A percentile compares a stretch with the other conserved stretches of the same genome.
Evolutionary conservation across 2,329 filamentous ascomycete genomes (phyloP).

Genomic region (Pestalotiopsis fici): DNA sequence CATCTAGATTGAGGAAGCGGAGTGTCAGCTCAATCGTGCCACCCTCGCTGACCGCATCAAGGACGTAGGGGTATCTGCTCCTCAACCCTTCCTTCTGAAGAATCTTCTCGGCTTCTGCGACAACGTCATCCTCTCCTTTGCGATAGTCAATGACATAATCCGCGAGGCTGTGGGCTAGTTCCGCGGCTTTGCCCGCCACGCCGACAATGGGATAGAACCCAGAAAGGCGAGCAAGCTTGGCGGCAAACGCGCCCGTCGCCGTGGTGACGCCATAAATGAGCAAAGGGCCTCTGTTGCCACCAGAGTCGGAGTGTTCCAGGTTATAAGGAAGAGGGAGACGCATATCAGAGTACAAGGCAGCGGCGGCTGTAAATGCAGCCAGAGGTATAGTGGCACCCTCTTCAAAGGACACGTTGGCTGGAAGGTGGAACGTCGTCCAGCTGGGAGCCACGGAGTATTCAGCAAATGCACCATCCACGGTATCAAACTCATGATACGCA

Average conservation of each 20-base stretch:
- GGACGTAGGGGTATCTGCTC: slow-evolving; percentile 47
- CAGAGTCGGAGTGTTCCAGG: not conserved
- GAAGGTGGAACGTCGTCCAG: slow-evolving; percentile 58
- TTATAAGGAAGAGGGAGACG: slow-evolving; percentile 36
- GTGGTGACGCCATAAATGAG: slow-evolving; percentile 57
- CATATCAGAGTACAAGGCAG: slow-evolving; percentile 56
- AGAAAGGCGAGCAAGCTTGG: slow-evolving; percentile 54
- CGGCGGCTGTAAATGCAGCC: slow-evolving; percentile 50
- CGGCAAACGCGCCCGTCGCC: slow-evolving; percentile 58
- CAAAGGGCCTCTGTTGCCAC: slow-evolving; percentile 23
- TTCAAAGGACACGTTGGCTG: slow-evolving; percentile 49
- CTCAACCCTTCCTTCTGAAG: slow-evolving; percentile 40
- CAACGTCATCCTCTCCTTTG: slow-evolving; percentile 51
- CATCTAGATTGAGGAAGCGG: slow-evolving; percentile 39
- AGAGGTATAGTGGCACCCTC: slow-evolving; percentile 45
- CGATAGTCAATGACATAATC: slow-evolving; percentile 62
- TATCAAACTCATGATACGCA: slow-evolving; percentile 42
- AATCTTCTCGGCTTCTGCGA: slow-evolving; percentile 34
- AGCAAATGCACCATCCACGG: slow-evolving; percentile 54
- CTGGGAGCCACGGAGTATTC: slow-evolving; percentile 61
- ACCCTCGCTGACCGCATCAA: slow-evolving; percentile 59
- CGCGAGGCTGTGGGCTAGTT: slow-evolving; percentile 53
- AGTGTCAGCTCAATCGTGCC: slow-evolving; percentile 44
- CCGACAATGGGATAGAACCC: slow-evolving; percentile 64
- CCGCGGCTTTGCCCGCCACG: slow-evolving; percentile 53